A percentile compares a stretch with the other conserved stretches of the same genome.
Evolutionary conservation across 2,329 filamentous ascomycete genomes (phyloP).

Genomic region (Dendrostoma leiphaemia): DNA sequence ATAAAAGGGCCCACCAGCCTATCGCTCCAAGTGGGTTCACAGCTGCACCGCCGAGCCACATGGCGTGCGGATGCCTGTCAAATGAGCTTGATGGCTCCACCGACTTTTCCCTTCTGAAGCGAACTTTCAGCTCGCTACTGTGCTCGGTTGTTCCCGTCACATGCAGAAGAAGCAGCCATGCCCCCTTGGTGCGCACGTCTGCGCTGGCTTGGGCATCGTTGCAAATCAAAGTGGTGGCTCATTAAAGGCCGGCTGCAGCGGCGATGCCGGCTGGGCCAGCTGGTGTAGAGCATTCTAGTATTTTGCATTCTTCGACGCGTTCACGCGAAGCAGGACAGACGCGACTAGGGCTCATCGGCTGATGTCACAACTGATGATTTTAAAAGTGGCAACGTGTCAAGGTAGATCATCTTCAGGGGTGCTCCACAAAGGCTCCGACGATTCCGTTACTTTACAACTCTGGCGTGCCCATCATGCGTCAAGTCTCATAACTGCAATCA

Average conservation of each 20-base stretch:
- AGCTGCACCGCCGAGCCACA: not conserved
- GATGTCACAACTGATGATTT: too few relatives aligned
- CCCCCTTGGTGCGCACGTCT: not conserved
- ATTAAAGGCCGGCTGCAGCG: not conserved
- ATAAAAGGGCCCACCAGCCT: not conserved
- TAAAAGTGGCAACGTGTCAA: too few relatives aligned
- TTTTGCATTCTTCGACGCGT: too few relatives aligned
- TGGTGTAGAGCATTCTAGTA: too few relatives aligned
- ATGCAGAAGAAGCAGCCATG: not conserved
- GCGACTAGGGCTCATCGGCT: too few relatives aligned
- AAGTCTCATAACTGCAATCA: too few relatives aligned
- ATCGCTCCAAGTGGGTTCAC: not conserved
- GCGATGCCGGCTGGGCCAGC: not conserved
- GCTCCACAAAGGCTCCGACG: too few relatives aligned
- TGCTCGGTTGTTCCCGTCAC: not conserved
- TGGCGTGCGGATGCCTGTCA: not conserved
- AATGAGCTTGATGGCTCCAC: not conserved
- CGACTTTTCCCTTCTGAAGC: not conserved
- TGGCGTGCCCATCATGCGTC: too few relatives aligned
- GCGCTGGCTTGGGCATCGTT: not conserved
- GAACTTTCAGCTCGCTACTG: slow-evolving; percentile 7
- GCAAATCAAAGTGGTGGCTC: not conserved
- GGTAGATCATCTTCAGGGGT: too few relatives aligned
- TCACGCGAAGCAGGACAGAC: too few relatives aligned
- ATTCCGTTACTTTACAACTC: too few relatives aligned